These are phyloP conservation scores for Blastocladiella britannica DNA, from an alignment of 192 early-diverging fungal species.

Conservation along the genomic window DNA sequence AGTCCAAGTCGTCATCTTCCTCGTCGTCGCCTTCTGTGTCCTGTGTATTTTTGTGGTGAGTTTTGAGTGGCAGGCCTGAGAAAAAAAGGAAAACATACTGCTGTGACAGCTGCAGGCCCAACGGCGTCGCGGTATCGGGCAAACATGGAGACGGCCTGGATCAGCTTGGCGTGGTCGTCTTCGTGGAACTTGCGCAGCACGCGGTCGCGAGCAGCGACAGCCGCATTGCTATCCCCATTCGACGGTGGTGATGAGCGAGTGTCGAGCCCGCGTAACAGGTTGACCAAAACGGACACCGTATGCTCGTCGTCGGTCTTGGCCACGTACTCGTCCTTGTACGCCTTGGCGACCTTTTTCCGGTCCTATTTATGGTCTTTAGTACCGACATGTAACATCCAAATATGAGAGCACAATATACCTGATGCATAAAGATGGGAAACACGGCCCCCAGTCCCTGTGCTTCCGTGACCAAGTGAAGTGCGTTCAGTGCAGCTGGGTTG, in stretches of 20 bases:
- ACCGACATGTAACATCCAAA: background rate
- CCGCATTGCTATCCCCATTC: too few species aligned
- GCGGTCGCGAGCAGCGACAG: too few species aligned
- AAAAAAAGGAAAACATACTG: too few species aligned
- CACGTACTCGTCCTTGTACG: conserved; percentile 37
- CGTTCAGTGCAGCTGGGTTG: background rate
- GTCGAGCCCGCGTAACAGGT: background rate
- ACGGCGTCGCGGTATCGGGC: background rate
- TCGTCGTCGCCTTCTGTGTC: too few species aligned
- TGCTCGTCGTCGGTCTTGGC: conserved; percentile 64
- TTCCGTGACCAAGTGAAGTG: background rate
- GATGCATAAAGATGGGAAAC: conserved; percentile 66
- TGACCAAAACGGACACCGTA: conserved; percentile 4
- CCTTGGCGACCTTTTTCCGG: conserved; percentile 49
- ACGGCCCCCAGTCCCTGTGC: conserved; percentile 56
- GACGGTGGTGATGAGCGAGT: too few species aligned
- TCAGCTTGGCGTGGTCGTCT: background rate
- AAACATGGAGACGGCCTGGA: background rate
- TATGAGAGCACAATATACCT: conserved; percentile 14
- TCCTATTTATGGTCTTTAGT: conserved; percentile 19
- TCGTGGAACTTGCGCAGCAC: background rate
- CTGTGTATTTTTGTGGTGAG: too few species aligned
- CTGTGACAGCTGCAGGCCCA: too few species aligned
- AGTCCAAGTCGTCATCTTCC: background rate
- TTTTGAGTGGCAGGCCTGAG: too few species aligned